Evolutionary conservation across 2,329 filamentous ascomycete species (phyloP).

Genomic region (Diatrype stigma): DNA sequence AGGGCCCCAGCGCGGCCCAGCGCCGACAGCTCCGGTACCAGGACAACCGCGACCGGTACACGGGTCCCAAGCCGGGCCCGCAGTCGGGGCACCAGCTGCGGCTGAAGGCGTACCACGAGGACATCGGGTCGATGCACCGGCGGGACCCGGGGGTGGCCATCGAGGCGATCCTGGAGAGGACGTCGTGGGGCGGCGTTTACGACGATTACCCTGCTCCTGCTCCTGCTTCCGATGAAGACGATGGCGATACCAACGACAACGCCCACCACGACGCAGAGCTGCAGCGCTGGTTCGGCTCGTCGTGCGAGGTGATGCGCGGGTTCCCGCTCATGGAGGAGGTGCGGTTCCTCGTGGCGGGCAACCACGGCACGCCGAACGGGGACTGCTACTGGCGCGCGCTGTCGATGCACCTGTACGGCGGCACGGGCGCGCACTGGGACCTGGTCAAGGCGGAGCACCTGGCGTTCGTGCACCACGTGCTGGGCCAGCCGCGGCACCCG

Average conservation of each 20-base stretch:
- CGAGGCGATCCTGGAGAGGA: not conserved
- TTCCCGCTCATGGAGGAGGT: constrained; percentile 31
- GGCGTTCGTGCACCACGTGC: constrained; percentile 20
- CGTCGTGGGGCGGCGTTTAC: not conserved
- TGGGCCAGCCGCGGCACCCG: constrained; percentile 20
- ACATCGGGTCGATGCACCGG: not conserved
- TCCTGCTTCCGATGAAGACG: not conserved
- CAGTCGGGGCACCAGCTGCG: constrained; percentile 9
- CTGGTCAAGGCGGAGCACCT: constrained; percentile 32
- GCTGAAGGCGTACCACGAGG: constrained; percentile 4
- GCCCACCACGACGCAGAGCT: no score
- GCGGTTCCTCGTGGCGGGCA: constrained; percentile 23
- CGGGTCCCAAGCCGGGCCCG: constrained; percentile 1
- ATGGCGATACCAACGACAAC: not conserved
- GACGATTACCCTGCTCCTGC: no score
- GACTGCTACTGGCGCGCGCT: constrained; percentile 31
- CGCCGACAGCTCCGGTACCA: constrained; percentile 2
- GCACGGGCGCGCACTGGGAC: constrained; percentile 13
- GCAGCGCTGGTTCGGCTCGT: no score
- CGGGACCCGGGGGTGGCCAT: not conserved
- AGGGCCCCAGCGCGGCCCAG: no score
- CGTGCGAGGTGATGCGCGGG: constrained; percentile 13
- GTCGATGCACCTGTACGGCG: constrained; percentile 25
- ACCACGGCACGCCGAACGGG: constrained; percentile 13
- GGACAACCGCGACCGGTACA: not conserved